A percentile compares a stretch with the other conserved stretches of the same genome.
phyloP scores from a whole-genome alignment of 2,329 filamentous ascomycete species.

The Aspergillus sp. region DNA sequence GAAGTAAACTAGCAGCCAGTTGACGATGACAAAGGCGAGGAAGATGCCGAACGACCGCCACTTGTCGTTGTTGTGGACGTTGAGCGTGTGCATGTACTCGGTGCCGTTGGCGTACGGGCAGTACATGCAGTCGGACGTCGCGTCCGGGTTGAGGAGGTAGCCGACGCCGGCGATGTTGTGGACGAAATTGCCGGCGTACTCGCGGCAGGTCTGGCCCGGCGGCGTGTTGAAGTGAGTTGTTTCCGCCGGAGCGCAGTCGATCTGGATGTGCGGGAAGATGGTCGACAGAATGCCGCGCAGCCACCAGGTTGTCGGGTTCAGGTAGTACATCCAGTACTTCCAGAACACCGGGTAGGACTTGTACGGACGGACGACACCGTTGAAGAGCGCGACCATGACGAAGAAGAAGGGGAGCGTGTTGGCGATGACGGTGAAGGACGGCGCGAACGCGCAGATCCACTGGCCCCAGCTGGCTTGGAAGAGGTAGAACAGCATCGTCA shows the following conservation, averaged over 20 bases:
- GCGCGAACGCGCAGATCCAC: conserved; percentile 76
- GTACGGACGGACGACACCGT: conserved; percentile 66
- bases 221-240: conserved; percentile 58
- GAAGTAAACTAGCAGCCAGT: conserved; percentile 65
- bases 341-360: conserved; percentile 57
- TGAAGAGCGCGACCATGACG: conserved; percentile 66
- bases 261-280: conserved; percentile 44
- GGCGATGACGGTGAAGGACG: conserved; percentile 66
- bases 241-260: conserved; percentile 49
- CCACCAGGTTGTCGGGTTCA: conserved; percentile 63
- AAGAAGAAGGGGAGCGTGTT: conserved; percentile 74
- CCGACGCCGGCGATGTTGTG: conserved; percentile 40
- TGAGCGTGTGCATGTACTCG: conserved; percentile 55
- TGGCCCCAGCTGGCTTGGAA: conserved; percentile 70
- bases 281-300: conserved; percentile 60
- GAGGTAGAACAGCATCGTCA: conserved; percentile 68
- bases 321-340: conserved; percentile 61
- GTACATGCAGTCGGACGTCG: conserved; percentile 55
- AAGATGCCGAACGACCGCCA: conserved; percentile 68
- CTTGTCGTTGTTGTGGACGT: conserved; percentile 50
- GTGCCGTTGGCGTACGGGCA: conserved; percentile 58
- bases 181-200: conserved; percentile 56
- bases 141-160: conserved; percentile 54
- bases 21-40: conserved; percentile 59
- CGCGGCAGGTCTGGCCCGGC: conserved; percentile 51